A percentile compares a stretch with the other conserved stretches of the same genome.
These are phyloP conservation scores for Jaltomata sinuosa DNA, from an alignment of 257 asterid genomes.

Conservation along the genomic window DNA sequence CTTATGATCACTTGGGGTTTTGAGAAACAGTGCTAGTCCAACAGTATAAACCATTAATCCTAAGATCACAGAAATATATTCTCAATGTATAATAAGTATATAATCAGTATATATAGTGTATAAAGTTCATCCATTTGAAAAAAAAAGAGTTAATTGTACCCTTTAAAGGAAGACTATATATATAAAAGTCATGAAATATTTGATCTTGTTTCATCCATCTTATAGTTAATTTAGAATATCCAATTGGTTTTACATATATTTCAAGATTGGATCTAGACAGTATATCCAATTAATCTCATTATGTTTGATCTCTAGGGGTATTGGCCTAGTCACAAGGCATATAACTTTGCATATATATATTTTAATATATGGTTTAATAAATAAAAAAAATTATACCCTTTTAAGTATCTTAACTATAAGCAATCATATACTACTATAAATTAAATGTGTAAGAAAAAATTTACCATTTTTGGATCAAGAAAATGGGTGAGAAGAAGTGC, in stretches of 20 bases:
- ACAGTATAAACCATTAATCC: neutral
- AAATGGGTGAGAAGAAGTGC: slow-evolving; percentile 32
- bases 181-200: no score
- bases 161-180: no score
- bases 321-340: neutral
- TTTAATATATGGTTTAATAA: neutral
- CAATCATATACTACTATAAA: neutral
- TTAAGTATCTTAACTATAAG: neutral
- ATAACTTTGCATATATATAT: neutral
- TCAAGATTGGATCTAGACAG: neutral
- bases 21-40: no score
- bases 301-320: neutral
- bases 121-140: neutral
- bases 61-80: neutral
- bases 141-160: no score
- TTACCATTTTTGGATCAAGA: slow-evolving; percentile 27
- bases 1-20: neutral
- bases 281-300: neutral
- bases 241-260: neutral
- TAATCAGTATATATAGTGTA: no score
- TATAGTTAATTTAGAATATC: neutral
- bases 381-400: neutral
- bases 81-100: no score
- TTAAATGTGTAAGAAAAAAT: neutral
- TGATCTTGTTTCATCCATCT: neutral